Percentiles rank a stretch among this genome's conserved stretches.
phyloP scores from a whole-genome alignment of 441 rosid species.

The Erodium texanum region DNA sequence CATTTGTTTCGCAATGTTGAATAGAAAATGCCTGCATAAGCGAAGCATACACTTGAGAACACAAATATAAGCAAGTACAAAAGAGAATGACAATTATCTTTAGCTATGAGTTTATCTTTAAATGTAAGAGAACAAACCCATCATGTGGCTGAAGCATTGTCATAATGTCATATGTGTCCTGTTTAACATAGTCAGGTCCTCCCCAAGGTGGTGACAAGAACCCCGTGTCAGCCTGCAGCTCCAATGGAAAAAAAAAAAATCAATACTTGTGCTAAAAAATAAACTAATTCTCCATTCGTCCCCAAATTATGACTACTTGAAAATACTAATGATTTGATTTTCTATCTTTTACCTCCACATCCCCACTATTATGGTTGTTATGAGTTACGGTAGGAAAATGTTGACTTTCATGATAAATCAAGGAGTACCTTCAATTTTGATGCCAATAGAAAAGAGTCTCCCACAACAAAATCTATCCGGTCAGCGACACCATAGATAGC shows the following conservation, averaged over 20 bases:
- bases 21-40: constrained; percentile 49
- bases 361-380: no score
- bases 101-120: background rate
- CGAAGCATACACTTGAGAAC: background rate
- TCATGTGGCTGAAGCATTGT: constrained; percentile 82
- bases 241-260: background rate
- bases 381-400: no score
- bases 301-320: no score
- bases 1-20: constrained; percentile 50
- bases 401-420: no score
- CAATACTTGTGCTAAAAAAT: no score
- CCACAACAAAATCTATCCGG: constrained; percentile 63
- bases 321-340: no score
- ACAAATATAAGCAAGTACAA: background rate
- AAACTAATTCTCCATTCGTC: no score
- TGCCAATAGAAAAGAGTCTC: constrained; percentile 71
- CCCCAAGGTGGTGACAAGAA: constrained; percentile 98
- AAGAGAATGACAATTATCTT: background rate
- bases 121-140: constrained; percentile 36
- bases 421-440: constrained; percentile 54
- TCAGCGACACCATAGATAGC: constrained; percentile 65
- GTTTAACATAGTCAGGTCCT: constrained; percentile 74
- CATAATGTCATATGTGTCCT: constrained; percentile 47
- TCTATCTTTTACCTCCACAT: no score
- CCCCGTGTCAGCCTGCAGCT: constrained; percentile 62